Percentiles rank a stretch among this genome's conserved stretches.
Conservation (phyloP, 768 basidiomycete genomes). For the Lentinula guzmanii region DNA sequence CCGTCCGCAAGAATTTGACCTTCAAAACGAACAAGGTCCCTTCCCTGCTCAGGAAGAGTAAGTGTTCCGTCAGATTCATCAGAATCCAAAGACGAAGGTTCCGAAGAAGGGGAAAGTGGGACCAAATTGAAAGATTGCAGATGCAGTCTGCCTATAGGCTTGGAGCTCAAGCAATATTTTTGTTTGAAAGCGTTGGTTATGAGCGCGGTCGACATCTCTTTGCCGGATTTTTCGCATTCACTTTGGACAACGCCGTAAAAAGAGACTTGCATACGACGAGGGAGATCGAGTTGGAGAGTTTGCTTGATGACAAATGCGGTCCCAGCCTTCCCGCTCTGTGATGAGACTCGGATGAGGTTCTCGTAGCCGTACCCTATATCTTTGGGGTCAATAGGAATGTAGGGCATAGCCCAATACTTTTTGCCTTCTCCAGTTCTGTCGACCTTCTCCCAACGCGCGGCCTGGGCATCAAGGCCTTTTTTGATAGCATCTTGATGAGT, state of each 20-base stretch:
- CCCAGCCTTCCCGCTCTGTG: conserved; percentile 79
- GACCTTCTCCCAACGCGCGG: conserved; percentile 43
- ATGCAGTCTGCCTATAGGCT: conserved; percentile 59
- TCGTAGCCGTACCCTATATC: conserved; percentile 83
- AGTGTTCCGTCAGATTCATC: conserved; percentile 33
- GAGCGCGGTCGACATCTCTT: conserved; percentile 74
- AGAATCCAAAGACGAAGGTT: conserved; percentile 29
- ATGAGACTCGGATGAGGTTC: conserved; percentile 85
- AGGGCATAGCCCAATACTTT: conserved; percentile 71
- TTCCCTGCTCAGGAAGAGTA: conserved; percentile 10
- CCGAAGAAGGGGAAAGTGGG: conserved; percentile 33
- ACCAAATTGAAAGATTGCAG: conserved; percentile 59
- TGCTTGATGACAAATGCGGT: conserved; percentile 81
- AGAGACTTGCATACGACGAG: conserved; percentile 73
- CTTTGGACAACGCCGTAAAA: conserved; percentile 77
- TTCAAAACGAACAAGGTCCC: conserved; percentile 41
- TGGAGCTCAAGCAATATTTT: conserved; percentile 58
- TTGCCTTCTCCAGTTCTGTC: conserved; percentile 33
- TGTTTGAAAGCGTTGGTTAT: conserved; percentile 66
- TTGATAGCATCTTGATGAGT: conserved; percentile 86
- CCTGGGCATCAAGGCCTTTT: conserved; percentile 74
- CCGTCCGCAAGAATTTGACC: conserved; percentile 69
- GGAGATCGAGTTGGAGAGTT: conserved; percentile 67
- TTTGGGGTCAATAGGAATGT: conserved; percentile 80
- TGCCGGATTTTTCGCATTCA: conserved; percentile 68